phyloP scores from a whole-genome alignment of 192 early-diverging fungal genomes.

The Coemansia sp. region DNA sequence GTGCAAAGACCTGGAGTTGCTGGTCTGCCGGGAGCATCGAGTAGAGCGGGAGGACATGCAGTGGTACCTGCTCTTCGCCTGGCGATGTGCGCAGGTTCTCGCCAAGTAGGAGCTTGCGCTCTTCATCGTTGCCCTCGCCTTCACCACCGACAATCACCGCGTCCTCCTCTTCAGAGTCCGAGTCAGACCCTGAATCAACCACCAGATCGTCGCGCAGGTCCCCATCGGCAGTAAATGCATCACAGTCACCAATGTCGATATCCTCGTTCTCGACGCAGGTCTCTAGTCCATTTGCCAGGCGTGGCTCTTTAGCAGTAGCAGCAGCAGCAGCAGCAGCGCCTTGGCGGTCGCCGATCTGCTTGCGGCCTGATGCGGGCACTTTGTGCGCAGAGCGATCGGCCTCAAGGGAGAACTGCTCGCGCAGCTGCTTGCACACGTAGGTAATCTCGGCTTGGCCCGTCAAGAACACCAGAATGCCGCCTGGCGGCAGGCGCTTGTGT shows the following conservation, averaged over 20 bases:
- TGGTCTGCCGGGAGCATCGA: conserved; percentile 85
- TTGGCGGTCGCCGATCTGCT: too few relatives aligned
- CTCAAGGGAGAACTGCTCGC: conserved; percentile 58
- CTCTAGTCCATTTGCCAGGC: conserved; percentile 46
- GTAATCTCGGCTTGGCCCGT: conserved; percentile 94
- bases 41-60: conserved; percentile 96
- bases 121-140: conserved; percentile 60
- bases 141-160: conserved; percentile 49
- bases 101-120: conserved; percentile 46
- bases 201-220: conserved; percentile 50
- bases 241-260: conserved; percentile 45
- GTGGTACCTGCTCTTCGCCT: conserved; percentile 12
- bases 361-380: too few relatives aligned
- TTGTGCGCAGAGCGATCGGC: conserved; percentile 23
- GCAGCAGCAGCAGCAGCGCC: too few relatives aligned
- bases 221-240: conserved; percentile 22
- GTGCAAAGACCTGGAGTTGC: conserved; percentile 88
- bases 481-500: conserved; percentile 84
- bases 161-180: conserved; percentile 60
- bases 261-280: conserved; percentile 50
- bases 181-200: conserved; percentile 45
- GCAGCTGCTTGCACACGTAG: conserved; percentile 67
- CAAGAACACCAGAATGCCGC: conserved; percentile 92
- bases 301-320: too few relatives aligned
- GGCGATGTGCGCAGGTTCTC: conserved; percentile 31